Evolutionary conservation across 441 rosid species (phyloP), one percentile per base, ranked within the genome.

Genomic region (Croton laevigatus): DNA sequence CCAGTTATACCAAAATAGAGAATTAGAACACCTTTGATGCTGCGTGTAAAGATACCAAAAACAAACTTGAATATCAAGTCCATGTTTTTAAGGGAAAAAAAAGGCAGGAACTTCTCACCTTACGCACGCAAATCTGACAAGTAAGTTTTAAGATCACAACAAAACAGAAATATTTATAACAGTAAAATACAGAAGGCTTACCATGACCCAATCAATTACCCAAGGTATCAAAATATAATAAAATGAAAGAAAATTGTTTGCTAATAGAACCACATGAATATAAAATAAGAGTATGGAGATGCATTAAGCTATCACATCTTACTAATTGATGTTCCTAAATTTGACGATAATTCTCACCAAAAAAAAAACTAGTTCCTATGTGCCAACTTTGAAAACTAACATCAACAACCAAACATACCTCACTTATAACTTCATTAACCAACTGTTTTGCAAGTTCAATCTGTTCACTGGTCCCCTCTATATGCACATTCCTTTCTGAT

Each of bases 381-480:
- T 73, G 61, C 69, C 55, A 75, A 69, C 62, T 69, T 81, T 34
- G 72, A 55, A 67, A 68, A 71, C 27, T 66, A 78, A 64, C 75
- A 76, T 32, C 72, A 68, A 75, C 81, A 78, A 60, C 75, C 79
- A 81, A 72, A 73, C 79, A 86, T 96, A 96, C 99, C 99, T 96
- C 99, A 78, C 96, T 96, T 76, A 81, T 93, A 79, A 89, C 97
- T 82, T 96, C 98, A 76, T 83, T 81, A 80, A 96, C 89, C 89
- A 96, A 85, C 69, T 86, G 90, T 80, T 89, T 96, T 49, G 99
- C 99, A 83, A 65, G 79, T 79, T 91, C 98, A 73, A 96, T 85
- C 84, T 96, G 98, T 57, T 93, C 98, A 62, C 66, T 80, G n/a
- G 96, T 86, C 62, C 99, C 99, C 81, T 96, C 97, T 77, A 96